Evolutionary conservation across 306 rosid genomes (phyloP).

Genomic region (Cucumis melo): DNA sequence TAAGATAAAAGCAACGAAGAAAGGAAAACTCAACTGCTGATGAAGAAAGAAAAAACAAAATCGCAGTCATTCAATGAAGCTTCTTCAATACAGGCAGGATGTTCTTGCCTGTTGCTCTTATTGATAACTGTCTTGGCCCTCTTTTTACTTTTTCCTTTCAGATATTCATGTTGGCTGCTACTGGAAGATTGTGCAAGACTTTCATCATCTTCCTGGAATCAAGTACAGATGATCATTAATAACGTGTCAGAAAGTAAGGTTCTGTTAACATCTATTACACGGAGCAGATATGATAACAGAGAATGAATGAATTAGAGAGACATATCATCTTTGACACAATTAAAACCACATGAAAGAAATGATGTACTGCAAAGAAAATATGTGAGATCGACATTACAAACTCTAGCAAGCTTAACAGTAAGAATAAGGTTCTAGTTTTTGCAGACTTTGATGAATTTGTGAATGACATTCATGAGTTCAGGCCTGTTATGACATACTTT

Average conservation of each 20-base stretch:
- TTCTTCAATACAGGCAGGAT: constrained; percentile 8
- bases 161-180: constrained; percentile 23
- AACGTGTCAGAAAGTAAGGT: constrained; percentile 5
- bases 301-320: not conserved
- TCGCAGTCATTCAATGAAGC: constrained; percentile 1
- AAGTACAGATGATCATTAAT: constrained; percentile 9
- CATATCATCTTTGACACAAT: not conserved
- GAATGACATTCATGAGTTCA: not conserved
- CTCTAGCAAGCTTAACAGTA: not conserved
- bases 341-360: not conserved
- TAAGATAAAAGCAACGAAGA: not conserved
- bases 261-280: not conserved
- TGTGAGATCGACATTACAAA: not conserved
- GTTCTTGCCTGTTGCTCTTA: constrained; percentile 44
- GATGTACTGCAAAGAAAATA: not conserved
- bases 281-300: not conserved
- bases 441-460: not conserved
- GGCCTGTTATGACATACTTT: not conserved
- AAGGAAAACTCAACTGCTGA: not conserved
- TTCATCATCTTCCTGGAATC: constrained; percentile 50
- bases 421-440: not conserved
- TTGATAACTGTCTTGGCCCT: constrained; percentile 22
- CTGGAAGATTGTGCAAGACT: constrained; percentile 22
- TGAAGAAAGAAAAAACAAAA: constrained; percentile 4
- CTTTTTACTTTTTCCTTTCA: constrained; percentile 37